Base-by-base conservation (phyloP, 768 basidiomycete genomes). In the Boletus vermiculosoides region DNA sequence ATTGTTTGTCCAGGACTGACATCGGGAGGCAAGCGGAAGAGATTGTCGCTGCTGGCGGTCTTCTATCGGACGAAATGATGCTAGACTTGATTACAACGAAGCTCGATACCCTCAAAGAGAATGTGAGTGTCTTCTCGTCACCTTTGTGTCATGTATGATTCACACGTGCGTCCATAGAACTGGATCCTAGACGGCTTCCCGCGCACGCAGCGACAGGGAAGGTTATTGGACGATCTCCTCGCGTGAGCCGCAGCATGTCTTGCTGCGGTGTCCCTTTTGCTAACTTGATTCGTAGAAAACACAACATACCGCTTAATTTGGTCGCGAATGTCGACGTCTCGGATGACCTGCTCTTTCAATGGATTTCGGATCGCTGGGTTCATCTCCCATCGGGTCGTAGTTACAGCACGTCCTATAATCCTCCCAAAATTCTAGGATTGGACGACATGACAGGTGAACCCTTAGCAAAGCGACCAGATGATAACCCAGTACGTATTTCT, bases 181-280 rank as follows among this genome's bases (percentile, higher is more conserved):
- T 94, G 93, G 93, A 86, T 94, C 58, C 72, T 94, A 49, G 94
- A 95, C 58, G 94, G 94, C 31, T 95, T 95, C 67, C 94, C 94
- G 52, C 85, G 94, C 45, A 95, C 92, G 7, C 77, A 92, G 9
- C 83, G 81, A 15, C 94, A 95, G 69, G 92, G 86, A 10, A 76
- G 84, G 66, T 74, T 92, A 34, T 77, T 95, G 23, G 88, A 95
- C 69, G 73, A 75, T 2, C 80, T 91, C 71, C 82, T 95, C 37
- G 78, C 78, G 88, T 88, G 62, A 54, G 82, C 65, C 23, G 40
- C 30, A n/a, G 59, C 37, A 16, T 15, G 48, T 5, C 22, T n/a
- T 11, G 8, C 16, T 25, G 40, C 2, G 22, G 25, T 31, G 5
- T 45, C 15, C 16, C 0, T n/a, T 44, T 23, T n/a, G 36, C 46